A percentile compares a stretch with the other conserved stretches of the same genome.
Evolutionary conservation across 2,329 filamentous ascomycete genomes (phyloP).

Genomic region (Claviceps monticola): DNA sequence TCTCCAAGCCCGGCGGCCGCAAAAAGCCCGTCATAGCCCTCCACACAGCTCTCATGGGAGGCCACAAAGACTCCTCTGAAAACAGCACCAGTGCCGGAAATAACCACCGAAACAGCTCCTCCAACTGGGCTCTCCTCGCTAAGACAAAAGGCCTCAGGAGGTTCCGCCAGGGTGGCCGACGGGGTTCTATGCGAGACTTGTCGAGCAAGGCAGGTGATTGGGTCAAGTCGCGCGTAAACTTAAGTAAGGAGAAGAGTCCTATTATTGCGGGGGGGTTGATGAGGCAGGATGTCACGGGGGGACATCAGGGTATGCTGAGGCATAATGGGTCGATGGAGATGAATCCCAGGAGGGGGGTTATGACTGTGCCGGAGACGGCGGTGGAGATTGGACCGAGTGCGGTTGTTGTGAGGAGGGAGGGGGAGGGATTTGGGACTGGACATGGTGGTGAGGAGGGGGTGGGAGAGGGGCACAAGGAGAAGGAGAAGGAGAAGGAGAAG

Average conservation of each 20-base stretch:
- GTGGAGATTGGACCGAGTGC: slow-evolving; percentile 5
- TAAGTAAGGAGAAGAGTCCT: slow-evolving; percentile 7
- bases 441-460: too few species aligned
- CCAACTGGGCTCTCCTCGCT: slow-evolving; percentile 3
- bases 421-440: not conserved
- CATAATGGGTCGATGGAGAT: not conserved
- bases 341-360: slow-evolving; percentile 1
- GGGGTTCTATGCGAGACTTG: slow-evolving; percentile 12
- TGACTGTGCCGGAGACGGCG: slow-evolving; percentile 3
- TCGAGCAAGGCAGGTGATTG: slow-evolving; percentile 14
- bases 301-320: not conserved
- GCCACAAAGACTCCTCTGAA: not conserved
- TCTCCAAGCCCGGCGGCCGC: slow-evolving; percentile 7
- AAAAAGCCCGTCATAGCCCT: slow-evolving; percentile 5
- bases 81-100: not conserved
- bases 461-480: too few species aligned
- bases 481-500: too few species aligned
- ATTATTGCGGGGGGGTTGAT: not conserved
- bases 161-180: slow-evolving; percentile 3
- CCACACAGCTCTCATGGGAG: slow-evolving; percentile 1
- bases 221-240: slow-evolving; percentile 13
- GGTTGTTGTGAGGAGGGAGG: not conserved
- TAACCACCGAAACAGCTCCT: not conserved
- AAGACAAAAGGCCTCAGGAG: slow-evolving; percentile 6
- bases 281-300: not conserved